A percentile compares a stretch with the other conserved stretches of the same genome.
phyloP scores from a whole-genome alignment of 2,329 filamentous ascomycete genomes.

The Paecilomyces sp. region DNA sequence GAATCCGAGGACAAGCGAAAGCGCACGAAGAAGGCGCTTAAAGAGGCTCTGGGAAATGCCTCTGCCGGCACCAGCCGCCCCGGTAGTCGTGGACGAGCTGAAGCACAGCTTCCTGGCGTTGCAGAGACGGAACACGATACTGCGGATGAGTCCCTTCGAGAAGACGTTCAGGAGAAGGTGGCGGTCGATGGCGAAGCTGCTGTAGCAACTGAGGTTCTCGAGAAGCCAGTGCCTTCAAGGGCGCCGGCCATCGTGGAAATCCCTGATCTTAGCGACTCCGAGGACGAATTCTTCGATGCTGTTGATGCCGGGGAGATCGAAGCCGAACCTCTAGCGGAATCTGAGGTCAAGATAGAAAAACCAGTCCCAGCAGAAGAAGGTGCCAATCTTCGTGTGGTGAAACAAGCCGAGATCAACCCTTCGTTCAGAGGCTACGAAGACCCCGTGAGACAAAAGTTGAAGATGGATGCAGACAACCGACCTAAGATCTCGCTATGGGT shows the following conservation, averaged over 20 bases:
- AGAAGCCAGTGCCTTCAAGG: neutral
- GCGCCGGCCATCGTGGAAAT: conserved; percentile 57
- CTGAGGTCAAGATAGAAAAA: conserved; percentile 39
- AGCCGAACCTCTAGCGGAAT: conserved; percentile 52
- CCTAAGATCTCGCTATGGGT: conserved; percentile 96
- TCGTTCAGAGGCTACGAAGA: conserved; percentile 91
- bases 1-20: conserved; percentile 87
- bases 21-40: conserved; percentile 79
- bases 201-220: conserved; percentile 29
- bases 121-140: conserved; percentile 30
- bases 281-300: conserved; percentile 96
- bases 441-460: conserved; percentile 68
- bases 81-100: conserved; percentile 22
- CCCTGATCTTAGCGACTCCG: conserved; percentile 63
- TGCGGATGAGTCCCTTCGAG: conserved; percentile 13
- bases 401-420: conserved; percentile 59
- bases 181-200: conserved; percentile 9
- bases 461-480: conserved; percentile 84
- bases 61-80: conserved; percentile 33
- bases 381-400: conserved; percentile 40
- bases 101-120: conserved; percentile 26
- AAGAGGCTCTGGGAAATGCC: conserved; percentile 67
- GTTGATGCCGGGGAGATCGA: conserved; percentile 90
- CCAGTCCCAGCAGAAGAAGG: conserved; percentile 36
- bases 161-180: conserved; percentile 6